Evolutionary conservation across 2,329 filamentous ascomycete genomes (phyloP).

Genomic region (Xylaria polymorpha): DNA sequence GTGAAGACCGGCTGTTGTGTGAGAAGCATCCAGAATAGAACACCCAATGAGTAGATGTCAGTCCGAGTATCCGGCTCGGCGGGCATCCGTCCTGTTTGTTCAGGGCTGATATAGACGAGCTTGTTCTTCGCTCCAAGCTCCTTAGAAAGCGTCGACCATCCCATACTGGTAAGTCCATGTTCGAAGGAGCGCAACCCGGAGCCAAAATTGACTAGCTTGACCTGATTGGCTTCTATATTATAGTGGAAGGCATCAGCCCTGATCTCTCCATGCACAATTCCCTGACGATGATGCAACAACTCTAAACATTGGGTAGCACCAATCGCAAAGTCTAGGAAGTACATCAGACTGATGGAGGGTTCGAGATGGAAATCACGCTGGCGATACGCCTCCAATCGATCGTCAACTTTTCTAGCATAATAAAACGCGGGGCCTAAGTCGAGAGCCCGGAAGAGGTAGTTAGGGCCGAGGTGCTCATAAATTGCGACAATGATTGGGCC

Average conservation of each 20-base stretch:
- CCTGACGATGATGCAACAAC: conserved; percentile 88
- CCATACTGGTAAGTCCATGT: conserved; percentile 84
- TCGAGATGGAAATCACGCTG: conserved; percentile 61
- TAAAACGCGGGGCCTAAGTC: conserved; percentile 83
- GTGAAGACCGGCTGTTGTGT: conserved; percentile 84
- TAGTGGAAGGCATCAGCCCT: conserved; percentile 92
- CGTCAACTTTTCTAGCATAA: conserved; percentile 63
- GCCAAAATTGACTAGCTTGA: conserved; percentile 86
- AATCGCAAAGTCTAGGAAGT: conserved; percentile 91
- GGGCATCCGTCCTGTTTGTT: conserved; percentile 93
- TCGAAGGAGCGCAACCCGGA: conserved; percentile 90
- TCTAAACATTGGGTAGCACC: conserved; percentile 88
- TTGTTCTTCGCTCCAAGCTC: conserved; percentile 90
- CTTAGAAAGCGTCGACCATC: conserved; percentile 85
- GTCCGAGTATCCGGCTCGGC: conserved; percentile 92
- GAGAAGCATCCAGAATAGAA: conserved; percentile 88
- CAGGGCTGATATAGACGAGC: conserved; percentile 90
- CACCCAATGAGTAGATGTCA: conserved; percentile 91
- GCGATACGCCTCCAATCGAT: conserved; percentile 60
- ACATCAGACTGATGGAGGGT: conserved; percentile 74
- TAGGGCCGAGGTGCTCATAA: conserved; percentile 80
- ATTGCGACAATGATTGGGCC: conserved; percentile 81
- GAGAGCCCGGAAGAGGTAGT: conserved; percentile 76
- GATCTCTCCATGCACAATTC: conserved; percentile 90
- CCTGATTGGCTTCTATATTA: conserved; percentile 73